phyloP scores from a whole-genome alignment of 2,329 filamentous ascomycete species.

The Penicillium concentricum region DNA sequence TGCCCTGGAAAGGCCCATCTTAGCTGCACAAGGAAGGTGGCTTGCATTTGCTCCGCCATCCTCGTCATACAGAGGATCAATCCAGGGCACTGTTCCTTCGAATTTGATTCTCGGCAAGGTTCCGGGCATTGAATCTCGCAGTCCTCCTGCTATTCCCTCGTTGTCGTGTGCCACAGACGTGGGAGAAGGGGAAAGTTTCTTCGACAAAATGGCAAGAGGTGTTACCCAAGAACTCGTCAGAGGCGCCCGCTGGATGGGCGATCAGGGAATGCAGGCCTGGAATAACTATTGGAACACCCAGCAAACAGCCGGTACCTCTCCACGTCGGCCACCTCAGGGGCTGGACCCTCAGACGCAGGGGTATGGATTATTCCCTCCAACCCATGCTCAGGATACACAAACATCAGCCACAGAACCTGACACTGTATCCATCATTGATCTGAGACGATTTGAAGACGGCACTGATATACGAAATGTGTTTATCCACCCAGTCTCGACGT shows the following conservation, averaged over 20 bases:
- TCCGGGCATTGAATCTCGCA: constrained; percentile 44
- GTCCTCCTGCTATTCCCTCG: constrained; percentile 42
- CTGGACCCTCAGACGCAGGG: constrained; percentile 32
- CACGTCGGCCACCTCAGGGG: constrained; percentile 32
- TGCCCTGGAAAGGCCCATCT: constrained; percentile 38
- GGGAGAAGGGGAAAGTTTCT: constrained; percentile 48
- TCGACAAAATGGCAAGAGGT: constrained; percentile 49
- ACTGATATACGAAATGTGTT: constrained; percentile 35
- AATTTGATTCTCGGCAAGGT: constrained; percentile 35
- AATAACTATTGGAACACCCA: constrained; percentile 52
- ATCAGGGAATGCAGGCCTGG: constrained; percentile 51
- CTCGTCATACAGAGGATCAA: constrained; percentile 38
- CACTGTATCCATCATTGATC: constrained; percentile 47
- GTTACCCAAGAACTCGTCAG: constrained; percentile 51
- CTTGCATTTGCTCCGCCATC: constrained; percentile 47
- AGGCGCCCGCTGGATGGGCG: constrained; percentile 51
- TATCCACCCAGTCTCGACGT: constrained; percentile 43
- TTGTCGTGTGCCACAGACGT: constrained; percentile 47
- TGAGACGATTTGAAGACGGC: constrained; percentile 44
- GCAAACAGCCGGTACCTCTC: constrained; percentile 27
- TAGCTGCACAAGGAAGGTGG: constrained; percentile 49
- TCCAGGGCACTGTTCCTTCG: constrained; percentile 43
- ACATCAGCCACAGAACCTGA: constrained; percentile 42
- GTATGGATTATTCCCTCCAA: constrained; percentile 46
- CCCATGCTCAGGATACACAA: constrained; percentile 45